Evolutionary conservation across 192 early-diverging fungal genomes (phyloP), one percentile per base, ranked within the genome.

Genomic region (Coemansia sp.): DNA sequence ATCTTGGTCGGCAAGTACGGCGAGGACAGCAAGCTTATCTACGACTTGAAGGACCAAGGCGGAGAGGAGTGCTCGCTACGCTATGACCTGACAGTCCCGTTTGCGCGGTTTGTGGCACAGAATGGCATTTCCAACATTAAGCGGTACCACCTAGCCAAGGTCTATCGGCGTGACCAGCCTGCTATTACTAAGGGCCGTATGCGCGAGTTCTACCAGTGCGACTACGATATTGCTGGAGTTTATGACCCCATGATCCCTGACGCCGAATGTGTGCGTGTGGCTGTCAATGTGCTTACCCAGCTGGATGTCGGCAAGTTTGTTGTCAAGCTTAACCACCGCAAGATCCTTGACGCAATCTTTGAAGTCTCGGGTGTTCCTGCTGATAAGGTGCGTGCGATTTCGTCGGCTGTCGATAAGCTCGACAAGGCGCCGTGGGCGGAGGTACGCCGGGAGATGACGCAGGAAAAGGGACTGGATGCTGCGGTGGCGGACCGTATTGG

Each of bases 121-220:
- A 96, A 98, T 72, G 86, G 87, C 22, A 90, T 90, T 52, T 85
- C 89, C 36, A 97, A 90, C 80, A 91, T 98, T 65, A 98, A 98
- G 84, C 87, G 97, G 50, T 99, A 97, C 85, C 96, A 99, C 52
- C 96, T 99, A 70, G 97, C 95, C 66, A 98, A 97, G 76, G 97
- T 98, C 33, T 99, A 99, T 84, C 91, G 97, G 50, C 89, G 97
- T 40, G 97, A 98, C 84, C 95, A 98, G 78, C 97, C 97, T 44
- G 95, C 96, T 3, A 94, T 99, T 90, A 95, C 94, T 65, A 96
- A 98, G 86, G 97, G 97, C 4, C 90, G 97, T n/a, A 94, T 98
- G 94, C 87, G 97, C 74, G 97, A 99, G 83, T 99, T 99, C 70
- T 97, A 89, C 85, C 97, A 99, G 80, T 99, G 97, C 79, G 97